Conservation (phyloP, 2,329 filamentous ascomycete species). For the Sphaerulina vaccinii region DNA sequence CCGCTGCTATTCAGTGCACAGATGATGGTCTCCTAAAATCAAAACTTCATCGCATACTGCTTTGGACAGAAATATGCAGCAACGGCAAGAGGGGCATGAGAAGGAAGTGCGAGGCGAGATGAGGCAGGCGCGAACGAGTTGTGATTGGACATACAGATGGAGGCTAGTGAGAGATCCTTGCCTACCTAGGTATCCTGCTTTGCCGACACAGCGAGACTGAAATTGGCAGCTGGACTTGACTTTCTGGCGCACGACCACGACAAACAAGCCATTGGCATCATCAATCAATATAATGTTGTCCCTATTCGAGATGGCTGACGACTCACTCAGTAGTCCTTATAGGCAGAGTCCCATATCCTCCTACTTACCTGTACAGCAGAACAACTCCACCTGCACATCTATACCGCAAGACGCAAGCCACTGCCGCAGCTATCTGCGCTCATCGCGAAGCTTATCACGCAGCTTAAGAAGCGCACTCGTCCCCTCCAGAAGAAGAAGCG, state of each 20-base stretch:
- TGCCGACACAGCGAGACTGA: background rate
- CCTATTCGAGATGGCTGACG: background rate
- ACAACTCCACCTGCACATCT: background rate
- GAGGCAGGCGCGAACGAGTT: background rate
- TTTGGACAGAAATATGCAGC: background rate
- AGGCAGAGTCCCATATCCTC: no score
- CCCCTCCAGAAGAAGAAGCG: constrained; percentile 4
- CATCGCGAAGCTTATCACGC: constrained; percentile 3
- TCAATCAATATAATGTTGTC: no score
- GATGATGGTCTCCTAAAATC: no score
- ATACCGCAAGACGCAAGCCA: constrained; percentile 6
- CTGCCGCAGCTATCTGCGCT: background rate
- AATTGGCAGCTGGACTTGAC: background rate
- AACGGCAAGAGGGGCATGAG: background rate
- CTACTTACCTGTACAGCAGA: no score
- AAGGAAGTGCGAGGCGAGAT: background rate
- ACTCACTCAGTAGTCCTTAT: no score
- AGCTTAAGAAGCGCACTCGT: background rate
- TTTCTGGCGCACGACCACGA: background rate
- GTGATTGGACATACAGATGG: background rate
- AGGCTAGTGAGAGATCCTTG: background rate
- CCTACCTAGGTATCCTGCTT: no score
- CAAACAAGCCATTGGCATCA: background rate
- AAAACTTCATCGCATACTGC: no score
- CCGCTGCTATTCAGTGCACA: no score